Evolutionary conservation across 305 asterid species (phyloP), one percentile per base, ranked within the genome.

Genomic region (Fraxinus velutina): DNA sequence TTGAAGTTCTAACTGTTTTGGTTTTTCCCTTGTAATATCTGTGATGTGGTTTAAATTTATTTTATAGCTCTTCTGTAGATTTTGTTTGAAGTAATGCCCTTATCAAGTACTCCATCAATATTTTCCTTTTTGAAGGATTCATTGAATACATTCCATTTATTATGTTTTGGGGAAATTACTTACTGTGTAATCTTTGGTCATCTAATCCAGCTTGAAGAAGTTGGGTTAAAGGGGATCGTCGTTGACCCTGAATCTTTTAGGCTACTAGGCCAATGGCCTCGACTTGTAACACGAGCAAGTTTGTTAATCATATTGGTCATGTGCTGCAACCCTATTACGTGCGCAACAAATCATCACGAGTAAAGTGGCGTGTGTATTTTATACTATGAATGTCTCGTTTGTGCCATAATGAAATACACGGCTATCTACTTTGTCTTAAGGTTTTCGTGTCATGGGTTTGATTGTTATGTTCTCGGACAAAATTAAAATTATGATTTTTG

Each of bases 51-150:
- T 47, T 60, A 17, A 66, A 64, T 39, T 50, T 21, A 3, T 68
- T 10, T n/a, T 5, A 13, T 50, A 30, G 32, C 57, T 44, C 33
- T 29, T 32, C 5, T 27, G 68, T 79, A 47, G 70, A 66, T 71
- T 57, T 50, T 42, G 83, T 33, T 80, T 29, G 52, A 68, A 32
- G 71, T 55, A 29, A 55, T 64, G 75, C 75, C 75, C 44, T 70
- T 70, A 13, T 29, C 19, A 30, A 70, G 44, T 30, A 70, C 75
- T 70, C 44, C 75, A 15, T 13, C 22, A 29, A 29, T 29, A 70
- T 70, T 29, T 15, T 70, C 75, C 39, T 17, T 17, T 52, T 52
- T 17, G 64, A 17, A 5, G 64, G 64, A 52, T 52, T 52, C 64
- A 52, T 52, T n/a, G 64, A 52, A 52, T 52, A 17, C 64, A 52